Evolutionary conservation across 441 rosid genomes (phyloP), one percentile per base, ranked within the genome.

Genomic region (Erodium moschatum): DNA sequence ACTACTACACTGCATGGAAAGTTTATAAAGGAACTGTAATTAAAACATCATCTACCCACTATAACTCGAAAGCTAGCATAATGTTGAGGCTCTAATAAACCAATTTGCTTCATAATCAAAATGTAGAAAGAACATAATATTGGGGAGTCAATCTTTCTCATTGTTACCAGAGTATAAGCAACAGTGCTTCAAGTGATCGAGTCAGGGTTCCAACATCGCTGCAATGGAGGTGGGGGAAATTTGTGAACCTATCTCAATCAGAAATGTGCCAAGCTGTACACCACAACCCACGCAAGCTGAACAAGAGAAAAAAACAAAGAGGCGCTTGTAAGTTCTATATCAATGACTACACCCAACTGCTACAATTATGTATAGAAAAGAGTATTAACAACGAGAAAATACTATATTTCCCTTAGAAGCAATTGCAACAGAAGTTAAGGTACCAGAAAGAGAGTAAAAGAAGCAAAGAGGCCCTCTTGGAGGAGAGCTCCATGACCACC

Each of bases 401-500:
- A 35, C 40, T 35, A 2, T 44, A 10, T 42, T 44, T 44, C 50
- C n/a, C 50, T 44, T 2, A 44, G 2, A 44, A 12, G 50, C 1
- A 11, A 12, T 12, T 44, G 50, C 50, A 44, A 44, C n/a, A 44
- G 50, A 44, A 44, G 50, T 15, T 44, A 40, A 40, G 11, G 64
- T 58, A 58, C 64, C 64, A 58, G 64, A 21, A 58, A 58, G 64
- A 58, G 64, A 58, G 64, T 58, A 20, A 58, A 7, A 80, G 83
- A 4, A 72, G 78, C 94, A 71, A 88, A 90, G 64, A 92, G 88
- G 11, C 98, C 98, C 80, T 92, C 97, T 75, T 92, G 98, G 70
- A 92, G 98, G 60, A 92, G 90, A 50, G 90, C 81, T 71, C 87
- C 92, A 65, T 92, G 98, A 64, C 98, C 98, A 9, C 98, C 98